Evolutionary conservation across 2,329 filamentous ascomycete species (phyloP), one percentile per base, ranked within the genome.

Genomic region (Cordyceps pruinosa): DNA sequence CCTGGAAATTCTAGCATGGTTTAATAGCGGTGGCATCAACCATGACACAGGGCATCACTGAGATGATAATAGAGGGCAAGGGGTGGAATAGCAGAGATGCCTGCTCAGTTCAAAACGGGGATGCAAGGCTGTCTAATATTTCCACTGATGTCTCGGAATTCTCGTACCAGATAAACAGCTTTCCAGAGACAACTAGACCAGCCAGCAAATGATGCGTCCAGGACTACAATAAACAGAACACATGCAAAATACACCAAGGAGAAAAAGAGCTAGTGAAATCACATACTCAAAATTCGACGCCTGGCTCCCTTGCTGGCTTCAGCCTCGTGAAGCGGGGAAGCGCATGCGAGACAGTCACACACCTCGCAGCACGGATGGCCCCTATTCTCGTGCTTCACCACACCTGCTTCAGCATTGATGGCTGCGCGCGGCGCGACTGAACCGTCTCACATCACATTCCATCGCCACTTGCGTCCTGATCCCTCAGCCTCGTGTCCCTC

Each of bases 1-100:
- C 1, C 25, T 39, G n/a, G 15, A 50, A 34, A 37, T 50, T 26
- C 15, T 50, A 13, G 47, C 47, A 12, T 21, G 35, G 6, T 54
- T 54, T 41, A 54, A 54, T 23, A 41, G 51, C 8, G 51, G 51
- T 4, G 51, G 41, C 10, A 45, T 54, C 42, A 5, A 54, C 51
- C 21, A 45, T 26, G 37, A 46, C 51, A 44, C 19, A 34, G 23
- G 39, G 30, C 19, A 54, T 46, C 10, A 41, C 51, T 2, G 19
- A 54, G 26, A 54, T 54, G 51, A 41, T 54, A 1, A 8, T 35
- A 6, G 5, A 23, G 1, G 39, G 51, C 10, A 35, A 35, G 12
- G 28, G 46, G 15, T 54, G n/a, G 51, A 54, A 21, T n/a, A 45
- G 46, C 51, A 5, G 34, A 45, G 15, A 35, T 54, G 9, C 51